Base-by-base conservation (phyloP, 2,329 filamentous ascomycete genomes). In the Fusarium sp. region DNA sequence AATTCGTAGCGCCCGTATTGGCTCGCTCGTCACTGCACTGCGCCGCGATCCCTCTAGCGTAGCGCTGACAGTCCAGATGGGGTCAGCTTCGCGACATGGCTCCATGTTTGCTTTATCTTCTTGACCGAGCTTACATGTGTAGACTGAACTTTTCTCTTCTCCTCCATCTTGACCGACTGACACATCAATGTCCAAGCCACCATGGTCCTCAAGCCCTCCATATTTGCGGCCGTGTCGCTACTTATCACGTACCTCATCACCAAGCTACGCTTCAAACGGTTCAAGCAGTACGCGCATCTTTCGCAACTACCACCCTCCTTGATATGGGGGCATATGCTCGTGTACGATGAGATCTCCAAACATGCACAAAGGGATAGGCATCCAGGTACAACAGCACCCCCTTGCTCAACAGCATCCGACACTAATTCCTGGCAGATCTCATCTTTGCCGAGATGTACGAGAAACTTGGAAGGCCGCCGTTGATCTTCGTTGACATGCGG, bases 401-500 rank as follows among this genome's bases (percentile, higher is more conserved):
- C 16, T 20, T 20, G 4, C 16, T 40, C 18, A n/a, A 14, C 16
- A 20, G 7, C 35, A 29, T 11, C 18, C 14, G 11, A 29, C 18
- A 25, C 36, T 42, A 14, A 42, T 29, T 10, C n/a, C 7, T 13
- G 3, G 35, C 16, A 58, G 62, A 64, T 40, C 35, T 31, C 18
- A 35, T 60, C 52, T 68, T 65, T 60, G 40, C 54, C 29, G 61
- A 61, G 14, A 82, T 85, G 71, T 65, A 69, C n/a, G 70, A 80
- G 33, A 66, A 70, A 1, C 62, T 82, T 11, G 81, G 80, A 0
- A 79, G 77, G 10, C 83, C 84, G 6, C 77, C 82, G 2, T 35
- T 83, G 22, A 74, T 83, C 62, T 59, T 84, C 1, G 22, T 83
- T 14, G 83, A 85, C 50, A 66, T 82, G 6, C 79, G 83, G 14